Evolutionary conservation across 1,139 yeast species (phyloP), one percentile per base, ranked within the genome.

Genomic region (Nakaseomyces uthaithaninus): DNA sequence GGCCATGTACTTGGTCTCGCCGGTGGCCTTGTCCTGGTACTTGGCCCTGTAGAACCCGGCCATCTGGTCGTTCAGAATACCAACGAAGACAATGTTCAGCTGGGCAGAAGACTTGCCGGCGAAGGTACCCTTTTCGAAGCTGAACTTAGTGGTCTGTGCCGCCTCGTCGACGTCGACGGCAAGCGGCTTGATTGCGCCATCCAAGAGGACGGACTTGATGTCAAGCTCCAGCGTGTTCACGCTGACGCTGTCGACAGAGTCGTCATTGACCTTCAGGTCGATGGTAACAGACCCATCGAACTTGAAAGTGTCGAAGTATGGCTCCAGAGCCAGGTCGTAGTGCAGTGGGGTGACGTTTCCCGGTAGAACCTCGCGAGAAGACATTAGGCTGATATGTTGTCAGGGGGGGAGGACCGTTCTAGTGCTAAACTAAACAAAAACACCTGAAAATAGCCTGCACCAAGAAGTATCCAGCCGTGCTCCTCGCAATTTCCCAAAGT

Each of bases 31-130:
- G 48, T 75, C 72, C 48, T 66, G 64, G 60, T 84, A 85, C 35
- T 74, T 65, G 4, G 94, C 82, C 52, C 84, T 71, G 66, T 86
- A 86, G 65, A 86, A 85, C 6, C 94, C 95, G 28, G 86, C 84
- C 94, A 85, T 83, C 55, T 74, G 71, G 54, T 80, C 80, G 57
- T 80, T 80, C 62, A 84, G 73, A 37, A 67, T 71, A 54, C 93
- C 94, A 37, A 74, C 69, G 62, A 79, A 85, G 40, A 67, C 66
- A 48, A 83, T 64, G 44, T 66, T 63, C 50, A 85, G 66, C 72
- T 45, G 40, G 33, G 14, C 57, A 65, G 33, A 25, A 14, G 25
- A 33, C 12, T 24, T 56, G 64, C 17, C 46, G 16, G 50, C 46
- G 8, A 55, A 52, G 23, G 66, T 59, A 36, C 74, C 71, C n/a